Evolutionary conservation across 2,329 filamentous ascomycete species (phyloP), one percentile per base, ranked within the genome.

Genomic region (Lecanicillium sp.): DNA sequence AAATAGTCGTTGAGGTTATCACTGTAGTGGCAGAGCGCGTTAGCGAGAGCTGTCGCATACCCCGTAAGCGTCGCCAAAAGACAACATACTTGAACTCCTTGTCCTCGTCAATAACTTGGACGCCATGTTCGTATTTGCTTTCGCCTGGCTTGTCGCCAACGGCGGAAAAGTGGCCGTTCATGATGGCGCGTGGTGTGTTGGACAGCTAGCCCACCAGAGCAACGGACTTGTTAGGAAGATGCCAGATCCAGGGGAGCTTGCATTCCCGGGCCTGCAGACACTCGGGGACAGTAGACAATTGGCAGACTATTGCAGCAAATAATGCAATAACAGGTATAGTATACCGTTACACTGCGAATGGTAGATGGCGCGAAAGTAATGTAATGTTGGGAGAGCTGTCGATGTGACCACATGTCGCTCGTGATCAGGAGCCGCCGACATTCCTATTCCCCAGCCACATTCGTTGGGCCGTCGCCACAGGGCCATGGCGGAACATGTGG

Each of bases 51-150:
- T 36, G 30, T 9, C 19, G 25, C 28, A 17, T 19, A 31, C 31
- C 28, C 6, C 30, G 31, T 33, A 38, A 16, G 35, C 41, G 28
- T 33, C 37, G 34, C 35, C 18, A 38, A 16, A 18, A 37, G 37
- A 27, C 20, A 31, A 58, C 83, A 48, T 75, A 94, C 88, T 95
- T 96, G 78, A 95, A 98, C 53, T 86, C 37, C 57, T 94, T 82
- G 66, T 89, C 89, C 46, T 62, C 63, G 59, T 95, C 87, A 57
- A 98, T 86, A 52, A 98, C 88, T 66, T 98, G 92, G 56, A 96
- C 85, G 57, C 92, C 92, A 75, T 95, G 85, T 56, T 88, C 85
- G 62, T 90, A 96, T 48, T 79, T 72, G 57, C 77, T 71, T 50
- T 73, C 70, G 46, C 68, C 66, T 54, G 77, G 72, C 65, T 72